Evolutionary conservation across 23 red algal genomes (phyloP).

Genomic region (Cyanidiococcus yangmingshanensis): DNA sequence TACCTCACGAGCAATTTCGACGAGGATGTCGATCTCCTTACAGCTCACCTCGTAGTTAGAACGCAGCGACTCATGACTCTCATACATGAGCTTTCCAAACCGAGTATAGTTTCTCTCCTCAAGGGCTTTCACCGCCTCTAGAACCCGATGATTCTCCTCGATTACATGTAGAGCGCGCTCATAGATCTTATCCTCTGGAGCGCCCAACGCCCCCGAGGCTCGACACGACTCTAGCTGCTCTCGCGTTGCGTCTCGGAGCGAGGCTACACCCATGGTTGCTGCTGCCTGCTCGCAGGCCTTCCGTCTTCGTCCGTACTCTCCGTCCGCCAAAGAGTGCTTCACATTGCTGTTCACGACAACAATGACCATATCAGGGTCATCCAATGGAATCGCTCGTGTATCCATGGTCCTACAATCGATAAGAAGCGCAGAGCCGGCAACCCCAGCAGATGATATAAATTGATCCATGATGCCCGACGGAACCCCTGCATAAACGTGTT

Average conservation of each 20-base stretch:
- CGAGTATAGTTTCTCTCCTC: slow-evolving; percentile 38
- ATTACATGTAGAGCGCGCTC: slow-evolving; percentile 77
- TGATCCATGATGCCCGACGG: slow-evolving; percentile 99
- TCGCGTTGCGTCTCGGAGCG: slow-evolving; percentile 65
- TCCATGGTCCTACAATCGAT: slow-evolving; percentile 79
- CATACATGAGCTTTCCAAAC: slow-evolving; percentile 65
- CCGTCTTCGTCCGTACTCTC: slow-evolving; percentile 69
- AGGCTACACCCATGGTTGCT: slow-evolving; percentile 44
- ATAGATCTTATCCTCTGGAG: slow-evolving; percentile 44
- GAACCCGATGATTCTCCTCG: slow-evolving; percentile 57
- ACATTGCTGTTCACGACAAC: slow-evolving; percentile 75
- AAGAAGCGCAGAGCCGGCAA: slow-evolving; percentile 50
- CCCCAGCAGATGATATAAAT: slow-evolving; percentile 67
- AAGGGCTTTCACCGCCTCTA: slow-evolving; percentile 47
- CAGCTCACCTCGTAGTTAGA: slow-evolving; percentile 85
- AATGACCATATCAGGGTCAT: slow-evolving; percentile 65
- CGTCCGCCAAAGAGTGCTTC: slow-evolving; percentile 63
- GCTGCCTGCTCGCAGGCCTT: slow-evolving; percentile 48
- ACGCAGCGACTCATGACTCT: slow-evolving; percentile 60
- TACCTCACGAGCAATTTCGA: slow-evolving; percentile 70
- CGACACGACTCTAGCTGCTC: not conserved
- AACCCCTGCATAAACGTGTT: slow-evolving; percentile 85
- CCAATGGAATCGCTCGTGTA: slow-evolving; percentile 40
- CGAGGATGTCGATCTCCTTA: slow-evolving; percentile 75
- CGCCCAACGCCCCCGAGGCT: not conserved